Percentiles rank a stretch among this genome's conserved stretches.
These are phyloP conservation scores for Lathyrus aphaca DNA, from an alignment of 306 rosid genomes.

Conservation along the genomic window DNA sequence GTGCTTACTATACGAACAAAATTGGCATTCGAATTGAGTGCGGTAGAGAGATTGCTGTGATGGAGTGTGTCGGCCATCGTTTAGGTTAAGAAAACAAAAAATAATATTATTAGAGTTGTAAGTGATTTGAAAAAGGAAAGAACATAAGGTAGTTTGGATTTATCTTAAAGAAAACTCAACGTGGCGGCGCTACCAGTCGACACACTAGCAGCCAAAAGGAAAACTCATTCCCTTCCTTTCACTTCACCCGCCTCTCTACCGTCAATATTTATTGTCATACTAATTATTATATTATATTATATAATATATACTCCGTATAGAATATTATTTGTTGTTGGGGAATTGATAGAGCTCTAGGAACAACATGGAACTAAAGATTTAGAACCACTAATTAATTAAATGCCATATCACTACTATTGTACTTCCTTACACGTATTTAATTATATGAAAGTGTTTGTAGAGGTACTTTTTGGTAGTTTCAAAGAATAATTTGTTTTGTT, in stretches of 20 bases:
- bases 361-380: no score
- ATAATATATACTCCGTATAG: no score
- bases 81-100: constrained; percentile 4
- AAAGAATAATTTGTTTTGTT: no score
- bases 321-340: no score
- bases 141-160: constrained; percentile 37
- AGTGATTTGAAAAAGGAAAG: background rate
- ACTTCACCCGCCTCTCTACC: background rate
- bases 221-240: constrained; percentile 47
- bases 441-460: no score
- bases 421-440: no score
- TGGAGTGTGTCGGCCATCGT: constrained; percentile 89
- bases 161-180: constrained; percentile 73
- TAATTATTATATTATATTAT: no score
- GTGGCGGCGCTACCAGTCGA: constrained; percentile 81
- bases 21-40: constrained; percentile 15
- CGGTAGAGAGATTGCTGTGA: constrained; percentile 41
- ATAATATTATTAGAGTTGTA: background rate
- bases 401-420: no score
- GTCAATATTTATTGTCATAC: background rate
- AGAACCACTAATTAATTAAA: no score
- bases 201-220: constrained; percentile 86
- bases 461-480: no score
- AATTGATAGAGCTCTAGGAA: no score
- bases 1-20: constrained; percentile 27